These are phyloP conservation scores for Pythium phragmitis DNA, from an alignment of 352 stramenopile species.

Conservation along the genomic window DNA sequence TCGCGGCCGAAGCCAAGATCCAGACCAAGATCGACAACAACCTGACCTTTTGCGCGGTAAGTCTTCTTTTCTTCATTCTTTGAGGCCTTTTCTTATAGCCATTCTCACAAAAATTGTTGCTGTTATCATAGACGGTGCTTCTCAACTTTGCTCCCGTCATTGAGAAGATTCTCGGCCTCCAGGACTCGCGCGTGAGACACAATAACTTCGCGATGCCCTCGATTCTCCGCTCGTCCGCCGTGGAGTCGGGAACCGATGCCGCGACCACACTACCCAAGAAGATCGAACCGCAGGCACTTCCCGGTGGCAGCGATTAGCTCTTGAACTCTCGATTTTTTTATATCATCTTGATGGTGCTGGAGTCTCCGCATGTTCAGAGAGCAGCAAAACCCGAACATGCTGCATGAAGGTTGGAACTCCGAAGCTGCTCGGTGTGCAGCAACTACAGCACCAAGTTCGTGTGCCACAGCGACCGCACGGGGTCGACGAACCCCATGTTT, in stretches of 20 bases:
- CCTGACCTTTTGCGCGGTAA: constrained; percentile 22
- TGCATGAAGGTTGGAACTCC: constrained; percentile 35
- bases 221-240: not conserved
- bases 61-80: not conserved
- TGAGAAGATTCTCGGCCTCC: constrained; percentile 21
- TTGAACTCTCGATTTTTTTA: too few species aligned
- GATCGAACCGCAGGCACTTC: too few species aligned
- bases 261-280: too few species aligned
- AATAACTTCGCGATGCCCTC: constrained; percentile 9
- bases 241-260: too few species aligned
- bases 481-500: constrained; percentile 70
- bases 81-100: too few species aligned
- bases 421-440: constrained; percentile 74
- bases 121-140: constrained; percentile 15
- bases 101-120: not conserved
- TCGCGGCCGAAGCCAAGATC: constrained; percentile 12
- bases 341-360: too few species aligned
- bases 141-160: constrained; percentile 27
- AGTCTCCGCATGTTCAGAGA: too few species aligned
- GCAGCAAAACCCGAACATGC: constrained; percentile 33
- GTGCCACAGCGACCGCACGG: constrained; percentile 70
- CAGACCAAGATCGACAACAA: constrained; percentile 21
- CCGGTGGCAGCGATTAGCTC: too few species aligned
- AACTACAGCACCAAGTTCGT: constrained; percentile 80
- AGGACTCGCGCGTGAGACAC: not conserved